Evolutionary conservation across 306 rosid species (phyloP).

Genomic region (Vigna mungo): DNA sequence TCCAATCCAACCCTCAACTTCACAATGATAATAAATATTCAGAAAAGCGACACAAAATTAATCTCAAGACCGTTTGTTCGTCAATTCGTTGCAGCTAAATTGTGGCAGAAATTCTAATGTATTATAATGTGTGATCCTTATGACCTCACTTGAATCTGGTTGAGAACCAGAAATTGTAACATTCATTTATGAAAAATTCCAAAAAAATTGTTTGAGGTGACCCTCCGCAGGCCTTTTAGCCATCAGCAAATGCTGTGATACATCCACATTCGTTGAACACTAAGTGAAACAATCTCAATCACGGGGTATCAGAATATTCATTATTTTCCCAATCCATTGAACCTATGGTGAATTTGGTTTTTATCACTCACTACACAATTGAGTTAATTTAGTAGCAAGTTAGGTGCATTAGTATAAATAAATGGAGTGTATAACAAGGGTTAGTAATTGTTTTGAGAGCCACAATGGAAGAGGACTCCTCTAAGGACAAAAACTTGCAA

Average conservation of each 20-base stretch:
- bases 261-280: conserved; percentile 50
- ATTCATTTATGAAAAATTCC: conserved; percentile 23
- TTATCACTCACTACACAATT: no score
- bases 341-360: conserved; percentile 26
- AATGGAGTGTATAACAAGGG: neutral
- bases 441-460: neutral
- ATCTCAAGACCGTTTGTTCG: neutral
- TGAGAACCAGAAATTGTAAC: conserved; percentile 21
- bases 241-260: conserved; percentile 29
- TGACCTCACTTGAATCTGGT: conserved; percentile 37
- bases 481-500: conserved; percentile 3
- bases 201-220: conserved; percentile 38
- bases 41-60: neutral
- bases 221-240: conserved; percentile 30
- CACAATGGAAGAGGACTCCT: conserved; percentile 33
- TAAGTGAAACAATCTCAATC: conserved; percentile 46
- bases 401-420: conserved; percentile 31
- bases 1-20: neutral
- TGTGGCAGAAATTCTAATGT: neutral
- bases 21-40: neutral
- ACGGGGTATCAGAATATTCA: conserved; percentile 18
- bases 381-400: no score
- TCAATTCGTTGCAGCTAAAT: neutral
- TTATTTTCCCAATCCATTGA: conserved; percentile 44
- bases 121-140: neutral